Base-by-base conservation (phyloP, 371 early-diverging fungal genomes). In the Syncephalastrum monosporum region DNA sequence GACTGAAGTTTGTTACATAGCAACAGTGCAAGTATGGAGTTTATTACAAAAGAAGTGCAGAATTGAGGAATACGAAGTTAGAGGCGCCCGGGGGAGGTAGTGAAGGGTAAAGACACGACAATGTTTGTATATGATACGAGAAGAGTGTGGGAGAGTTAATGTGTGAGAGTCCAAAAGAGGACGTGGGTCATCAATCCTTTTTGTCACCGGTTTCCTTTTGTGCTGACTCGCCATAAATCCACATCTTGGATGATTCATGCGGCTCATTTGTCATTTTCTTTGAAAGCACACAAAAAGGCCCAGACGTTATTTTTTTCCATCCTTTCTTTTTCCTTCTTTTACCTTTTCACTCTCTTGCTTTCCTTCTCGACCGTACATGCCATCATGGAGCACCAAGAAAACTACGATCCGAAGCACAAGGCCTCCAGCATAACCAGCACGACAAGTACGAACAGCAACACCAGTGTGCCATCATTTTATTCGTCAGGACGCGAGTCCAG, bases 391-490 rank as follows among this genome's bases (percentile, higher is more conserved):
- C 60, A 60, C 50, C 24, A 55, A 13, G 53, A 53, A 27, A 49
- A 56, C 44, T 62, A 63, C 50, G 60, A 65, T 43, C 62, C 62
- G 45, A 42, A 55, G 14, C 62, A 66, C 42, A 69, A 69, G 57
- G 49, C 70, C 10, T 63, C 70, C 5, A 70, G 70, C 41, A 50
- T 70, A 17, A 47, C 24, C 25, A 45, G 47, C 17, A 47, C 53
- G 2, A 59, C 59, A 7, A 57, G 54, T 45, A 63, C 50, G 12
- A 57, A 47, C 25, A 66, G 57, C 45, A 41, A 43, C 17, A 54
- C 57, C 42, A 66, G 41, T 19, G 59, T 56, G 7, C 61, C 66
- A 41, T 66, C 66, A 5, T 45, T 66, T 21, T 57, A 43, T 54
- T 51, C 63, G 38, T 33, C 38, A 23, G 60, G 54, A 29, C 55